A percentile compares a stretch with the other conserved stretches of the same genome.
Evolutionary conservation across 129 eudicot species (phyloP).

Genomic region (Chrysanthemum seticuspe): DNA sequence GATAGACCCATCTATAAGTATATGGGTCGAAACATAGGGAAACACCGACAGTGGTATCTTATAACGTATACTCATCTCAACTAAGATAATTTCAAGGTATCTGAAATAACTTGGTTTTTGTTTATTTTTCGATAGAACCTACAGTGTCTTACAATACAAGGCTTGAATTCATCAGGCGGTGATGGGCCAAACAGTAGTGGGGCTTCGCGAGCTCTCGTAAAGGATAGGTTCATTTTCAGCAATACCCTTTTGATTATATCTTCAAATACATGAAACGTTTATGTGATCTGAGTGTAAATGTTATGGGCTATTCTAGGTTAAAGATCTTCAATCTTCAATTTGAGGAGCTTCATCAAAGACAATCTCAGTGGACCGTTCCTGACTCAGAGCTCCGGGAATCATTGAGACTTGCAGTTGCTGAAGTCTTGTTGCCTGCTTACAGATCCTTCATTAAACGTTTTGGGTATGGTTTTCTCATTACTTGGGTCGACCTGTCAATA

Average conservation of each 20-base stretch:
- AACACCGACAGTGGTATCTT: no score
- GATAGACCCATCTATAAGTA: no score
- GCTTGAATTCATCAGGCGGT: constrained; percentile 81
- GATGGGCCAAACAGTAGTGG: constrained; percentile 94
- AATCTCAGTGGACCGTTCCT: constrained; percentile 98
- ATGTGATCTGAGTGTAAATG: neutral
- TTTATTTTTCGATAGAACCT: constrained; percentile 52
- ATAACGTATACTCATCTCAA: no score
- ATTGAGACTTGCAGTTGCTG: constrained; percentile 94
- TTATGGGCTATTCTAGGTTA: constrained; percentile 42
- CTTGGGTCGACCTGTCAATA: neutral
- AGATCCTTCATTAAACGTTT: constrained; percentile 91
- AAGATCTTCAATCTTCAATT: constrained; percentile 81
- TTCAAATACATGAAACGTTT: neutral
- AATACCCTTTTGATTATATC: neutral
- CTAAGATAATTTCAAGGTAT: neutral
- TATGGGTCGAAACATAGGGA: no score
- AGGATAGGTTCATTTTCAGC: constrained; percentile 43
- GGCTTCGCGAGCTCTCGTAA: constrained; percentile 77
- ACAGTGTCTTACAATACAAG: constrained; percentile 81
- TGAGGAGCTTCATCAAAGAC: constrained; percentile 99
- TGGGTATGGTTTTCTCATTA: constrained; percentile 35
- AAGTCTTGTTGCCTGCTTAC: constrained; percentile 94
- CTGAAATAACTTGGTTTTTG: neutral
- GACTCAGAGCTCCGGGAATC: constrained; percentile 95